A percentile compares a stretch with the other conserved stretches of the same genome.
Conservation (phyloP, 331 rosid species). For the Prunus yedoensis region DNA sequence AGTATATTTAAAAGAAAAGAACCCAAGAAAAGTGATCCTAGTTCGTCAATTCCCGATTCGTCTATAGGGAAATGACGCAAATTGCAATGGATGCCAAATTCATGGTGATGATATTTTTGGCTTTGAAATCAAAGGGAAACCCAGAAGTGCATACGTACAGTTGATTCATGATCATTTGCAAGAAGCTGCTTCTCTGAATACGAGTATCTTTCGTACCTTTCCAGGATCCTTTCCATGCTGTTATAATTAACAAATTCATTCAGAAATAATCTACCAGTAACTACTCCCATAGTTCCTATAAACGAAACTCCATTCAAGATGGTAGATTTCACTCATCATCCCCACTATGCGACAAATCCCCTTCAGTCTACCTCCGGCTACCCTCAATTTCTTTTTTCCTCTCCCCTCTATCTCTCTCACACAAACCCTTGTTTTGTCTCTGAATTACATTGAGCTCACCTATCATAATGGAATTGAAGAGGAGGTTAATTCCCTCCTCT, state of each 20-base stretch:
- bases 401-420: no score
- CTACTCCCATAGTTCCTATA: neutral
- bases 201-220: conserved; percentile 81
- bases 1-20: neutral
- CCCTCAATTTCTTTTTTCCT: no score
- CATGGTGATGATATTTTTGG: neutral
- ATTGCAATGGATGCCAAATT: neutral
- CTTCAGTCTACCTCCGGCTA: no score
- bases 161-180: conserved; percentile 36
- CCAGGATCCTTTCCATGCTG: conserved; percentile 86
- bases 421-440: no score
- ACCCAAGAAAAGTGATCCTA: neutral
- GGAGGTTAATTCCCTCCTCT: no score
- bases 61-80: neutral
- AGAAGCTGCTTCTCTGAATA: conserved; percentile 60
- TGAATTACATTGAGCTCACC: no score
- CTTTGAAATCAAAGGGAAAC: neutral
- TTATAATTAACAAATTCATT: neutral
- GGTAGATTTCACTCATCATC: no score
- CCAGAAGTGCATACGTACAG: conserved; percentile 38
- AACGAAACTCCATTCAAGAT: neutral
- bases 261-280: neutral
- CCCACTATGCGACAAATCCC: no score
- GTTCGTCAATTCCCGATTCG: neutral
- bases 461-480: no score